These are phyloP conservation scores for Blastobotrys mokoenaii DNA, from an alignment of 805 yeast species.

Conservation along the genomic window DNA sequence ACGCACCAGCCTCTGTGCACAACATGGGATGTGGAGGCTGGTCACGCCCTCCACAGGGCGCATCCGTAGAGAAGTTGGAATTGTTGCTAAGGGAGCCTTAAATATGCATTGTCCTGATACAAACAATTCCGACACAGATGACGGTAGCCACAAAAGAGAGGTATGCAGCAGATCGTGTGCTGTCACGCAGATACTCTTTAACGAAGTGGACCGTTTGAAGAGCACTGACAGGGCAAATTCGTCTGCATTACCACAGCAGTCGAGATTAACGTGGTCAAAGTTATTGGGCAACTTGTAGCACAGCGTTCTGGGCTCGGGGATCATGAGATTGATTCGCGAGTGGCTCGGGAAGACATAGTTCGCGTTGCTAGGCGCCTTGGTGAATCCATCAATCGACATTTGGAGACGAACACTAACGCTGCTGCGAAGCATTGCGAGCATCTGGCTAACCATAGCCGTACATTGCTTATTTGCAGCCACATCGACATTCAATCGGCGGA, in stretches of 20 bases:
- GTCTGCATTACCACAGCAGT: not conserved
- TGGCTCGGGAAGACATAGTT: not conserved
- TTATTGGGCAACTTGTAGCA: not conserved
- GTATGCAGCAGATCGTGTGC: not conserved
- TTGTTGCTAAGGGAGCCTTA: too few relatives aligned
- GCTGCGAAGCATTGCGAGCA: too few relatives aligned
- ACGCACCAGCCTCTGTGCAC: not conserved
- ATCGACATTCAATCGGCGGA: too few relatives aligned
- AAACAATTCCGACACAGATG: not conserved
- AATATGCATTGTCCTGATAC: not conserved
- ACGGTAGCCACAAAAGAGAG: not conserved
- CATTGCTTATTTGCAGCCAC: too few relatives aligned
- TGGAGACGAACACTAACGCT: not conserved
- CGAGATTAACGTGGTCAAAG: not conserved
- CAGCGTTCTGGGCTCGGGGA: not conserved
- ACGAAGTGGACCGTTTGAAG: not conserved
- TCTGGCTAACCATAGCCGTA: too few relatives aligned
- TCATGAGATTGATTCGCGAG: not conserved
- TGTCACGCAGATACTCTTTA: not conserved
- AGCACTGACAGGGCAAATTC: not conserved
- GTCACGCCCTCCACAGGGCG: not conserved
- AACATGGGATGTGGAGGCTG: not conserved
- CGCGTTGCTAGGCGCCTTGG: not conserved
- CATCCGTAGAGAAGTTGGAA: not conserved
- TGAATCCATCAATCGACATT: not conserved